Evolutionary conservation across 768 basidiomycete species (phyloP).

Genomic region (Pleurotus platypus): DNA sequence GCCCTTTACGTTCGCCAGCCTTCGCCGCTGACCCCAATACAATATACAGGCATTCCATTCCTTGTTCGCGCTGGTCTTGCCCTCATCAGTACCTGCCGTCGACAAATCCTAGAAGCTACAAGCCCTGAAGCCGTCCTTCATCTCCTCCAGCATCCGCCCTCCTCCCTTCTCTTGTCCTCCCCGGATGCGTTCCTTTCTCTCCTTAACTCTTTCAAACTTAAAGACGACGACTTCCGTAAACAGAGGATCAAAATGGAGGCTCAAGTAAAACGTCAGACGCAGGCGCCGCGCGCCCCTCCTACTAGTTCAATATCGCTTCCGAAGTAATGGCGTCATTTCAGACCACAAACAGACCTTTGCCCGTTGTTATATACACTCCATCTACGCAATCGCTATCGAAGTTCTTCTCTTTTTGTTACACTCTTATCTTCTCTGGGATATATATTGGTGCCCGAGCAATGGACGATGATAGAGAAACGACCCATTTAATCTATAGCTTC

Average conservation of each 20-base stretch:
- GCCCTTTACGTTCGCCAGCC: too few relatives aligned
- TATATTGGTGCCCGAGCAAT: too few relatives aligned
- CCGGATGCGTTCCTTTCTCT: constrained; percentile 64
- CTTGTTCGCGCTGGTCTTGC: constrained; percentile 73
- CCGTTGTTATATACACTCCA: too few relatives aligned
- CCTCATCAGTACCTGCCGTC: constrained; percentile 57
- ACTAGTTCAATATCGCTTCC: neutral
- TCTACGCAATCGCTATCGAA: too few relatives aligned
- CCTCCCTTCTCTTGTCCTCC: constrained; percentile 49
- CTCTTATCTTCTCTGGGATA: too few relatives aligned
- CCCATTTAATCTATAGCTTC: too few relatives aligned
- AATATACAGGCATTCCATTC: constrained; percentile 51
- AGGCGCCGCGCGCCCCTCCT: constrained; percentile 11
- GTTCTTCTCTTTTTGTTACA: too few relatives aligned
- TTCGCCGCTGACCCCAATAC: neutral
- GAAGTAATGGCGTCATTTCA: too few relatives aligned
- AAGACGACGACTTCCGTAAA: constrained; percentile 77
- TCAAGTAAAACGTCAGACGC: constrained; percentile 62
- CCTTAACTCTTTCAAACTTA: constrained; percentile 62
- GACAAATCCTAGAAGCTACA: constrained; percentile 48
- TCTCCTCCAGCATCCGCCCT: constrained; percentile 48
- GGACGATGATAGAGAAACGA: too few relatives aligned
- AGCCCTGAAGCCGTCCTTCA: constrained; percentile 45
- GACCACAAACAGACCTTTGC: too few relatives aligned
- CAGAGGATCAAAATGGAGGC: constrained; percentile 73